phyloP scores from a whole-genome alignment of 371 early-diverging fungal species.

The Mucor indicus region DNA sequence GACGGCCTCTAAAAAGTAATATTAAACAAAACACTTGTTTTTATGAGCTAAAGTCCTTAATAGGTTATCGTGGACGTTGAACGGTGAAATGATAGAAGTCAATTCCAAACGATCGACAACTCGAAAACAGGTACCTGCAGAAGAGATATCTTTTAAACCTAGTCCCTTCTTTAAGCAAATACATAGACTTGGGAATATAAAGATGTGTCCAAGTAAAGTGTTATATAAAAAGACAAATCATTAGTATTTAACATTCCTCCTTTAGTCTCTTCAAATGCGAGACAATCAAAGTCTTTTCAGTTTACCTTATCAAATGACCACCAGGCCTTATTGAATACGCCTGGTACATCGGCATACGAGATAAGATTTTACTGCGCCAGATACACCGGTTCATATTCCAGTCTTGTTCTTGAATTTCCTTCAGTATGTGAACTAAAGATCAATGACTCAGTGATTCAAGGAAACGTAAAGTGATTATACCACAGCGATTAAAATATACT shows the following conservation, averaged over 20 bases:
- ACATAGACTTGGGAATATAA: slow-evolving; percentile 16
- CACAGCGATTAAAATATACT: not conserved
- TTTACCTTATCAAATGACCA: slow-evolving; percentile 13
- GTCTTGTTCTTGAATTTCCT: slow-evolving; percentile 39
- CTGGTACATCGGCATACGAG: slow-evolving; percentile 12
- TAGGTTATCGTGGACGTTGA: slow-evolving; percentile 8
- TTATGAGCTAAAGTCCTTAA: not conserved
- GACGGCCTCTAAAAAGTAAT: slow-evolving; percentile 12
- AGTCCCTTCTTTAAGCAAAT: slow-evolving; percentile 37
- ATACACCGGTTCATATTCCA: not conserved
- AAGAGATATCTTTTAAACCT: slow-evolving; percentile 16
- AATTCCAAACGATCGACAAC: not conserved
- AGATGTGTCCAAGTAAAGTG: slow-evolving; percentile 30
- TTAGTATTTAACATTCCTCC: not conserved
- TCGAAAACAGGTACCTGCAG: not conserved
- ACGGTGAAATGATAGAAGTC: slow-evolving; percentile 1
- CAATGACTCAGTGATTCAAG: slow-evolving; percentile 40
- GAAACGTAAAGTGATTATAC: slow-evolving; percentile 27
- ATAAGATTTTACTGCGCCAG: slow-evolving; percentile 24
- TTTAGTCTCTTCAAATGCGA: slow-evolving; percentile 6
- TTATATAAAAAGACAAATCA: not conserved
- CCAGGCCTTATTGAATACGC: not conserved
- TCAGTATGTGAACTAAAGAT: slow-evolving; percentile 47
- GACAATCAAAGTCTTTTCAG: slow-evolving; percentile 6
- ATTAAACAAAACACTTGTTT: no score